These are phyloP conservation scores for Fragaria iinumae DNA, from an alignment of 306 rosid genomes.

Conservation along the genomic window DNA sequence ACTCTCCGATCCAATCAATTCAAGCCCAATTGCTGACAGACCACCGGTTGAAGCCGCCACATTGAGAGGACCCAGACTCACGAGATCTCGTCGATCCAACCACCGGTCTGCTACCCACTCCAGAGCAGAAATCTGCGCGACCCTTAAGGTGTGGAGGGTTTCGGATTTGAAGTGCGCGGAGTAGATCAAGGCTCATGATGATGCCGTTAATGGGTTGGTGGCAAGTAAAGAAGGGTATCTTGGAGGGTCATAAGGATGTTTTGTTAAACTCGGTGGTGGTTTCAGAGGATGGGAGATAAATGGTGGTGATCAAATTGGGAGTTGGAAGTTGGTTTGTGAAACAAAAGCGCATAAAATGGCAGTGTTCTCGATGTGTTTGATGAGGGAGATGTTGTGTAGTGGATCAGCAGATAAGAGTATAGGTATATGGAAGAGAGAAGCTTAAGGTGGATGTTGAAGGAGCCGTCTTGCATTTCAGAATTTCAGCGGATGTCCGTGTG, in stretches of 20 bases:
- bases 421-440: conserved; percentile 72
- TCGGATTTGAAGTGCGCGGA: conserved; percentile 20
- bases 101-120: no score
- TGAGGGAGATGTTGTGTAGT: conserved; percentile 65
- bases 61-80: no score
- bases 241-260: conserved; percentile 78
- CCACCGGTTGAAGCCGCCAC: no score
- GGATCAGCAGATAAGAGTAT: conserved; percentile 62
- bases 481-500: no score
- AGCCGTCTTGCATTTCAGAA: no score
- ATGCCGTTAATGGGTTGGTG: conserved; percentile 78
- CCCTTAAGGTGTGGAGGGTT: no score
- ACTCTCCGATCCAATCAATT: no score
- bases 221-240: conserved; percentile 57
- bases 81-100: no score
- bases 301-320: conserved; percentile 12
- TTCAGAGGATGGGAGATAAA: conserved; percentile 65
- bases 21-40: no score
- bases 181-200: conserved; percentile 85
- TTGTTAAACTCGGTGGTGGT: conserved; percentile 66
- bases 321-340: conserved; percentile 65
- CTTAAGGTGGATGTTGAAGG: conserved; percentile 3
- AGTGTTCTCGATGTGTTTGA: conserved; percentile 66
- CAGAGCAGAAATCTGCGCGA: no score
- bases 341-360: conserved; percentile 73